These are phyloP conservation scores for Lipomyces chichibuensis DNA, from an alignment of 805 yeast genomes.

Conservation along the genomic window DNA sequence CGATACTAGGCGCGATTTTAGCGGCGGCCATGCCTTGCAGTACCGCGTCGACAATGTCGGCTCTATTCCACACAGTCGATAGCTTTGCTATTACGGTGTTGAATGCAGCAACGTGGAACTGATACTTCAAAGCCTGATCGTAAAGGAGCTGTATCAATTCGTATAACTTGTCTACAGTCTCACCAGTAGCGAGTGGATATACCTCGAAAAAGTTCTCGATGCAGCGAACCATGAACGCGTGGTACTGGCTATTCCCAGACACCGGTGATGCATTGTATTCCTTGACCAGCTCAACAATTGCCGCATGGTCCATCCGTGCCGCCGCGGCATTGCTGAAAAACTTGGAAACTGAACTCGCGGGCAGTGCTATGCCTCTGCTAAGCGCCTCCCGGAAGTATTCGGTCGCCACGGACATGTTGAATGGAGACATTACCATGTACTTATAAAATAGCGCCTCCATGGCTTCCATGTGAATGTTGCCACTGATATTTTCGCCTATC, in stretches of 20 bases:
- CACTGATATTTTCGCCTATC: not conserved
- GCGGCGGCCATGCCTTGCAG: conserved; percentile 19
- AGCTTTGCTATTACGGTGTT: conserved; percentile 14
- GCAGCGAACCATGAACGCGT: not conserved
- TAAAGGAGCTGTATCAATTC: conserved; percentile 1
- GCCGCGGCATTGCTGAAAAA: conserved; percentile 9
- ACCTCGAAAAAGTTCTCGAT: conserved; percentile 5
- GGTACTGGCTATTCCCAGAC: not conserved
- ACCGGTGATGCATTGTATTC: not conserved
- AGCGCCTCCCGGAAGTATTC: conserved; percentile 15
- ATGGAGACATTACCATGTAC: conserved; percentile 11
- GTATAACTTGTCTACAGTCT: not conserved
- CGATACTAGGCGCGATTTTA: conserved; percentile 15
- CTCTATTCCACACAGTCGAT: conserved; percentile 5
- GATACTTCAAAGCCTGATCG: not conserved
- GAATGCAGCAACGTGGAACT: conserved; percentile 3
- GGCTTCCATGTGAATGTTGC: not conserved
- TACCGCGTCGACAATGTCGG: conserved; percentile 9
- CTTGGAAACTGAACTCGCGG: conserved; percentile 6
- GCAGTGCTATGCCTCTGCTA: not conserved
- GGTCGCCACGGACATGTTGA: conserved; percentile 17
- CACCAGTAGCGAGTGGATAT: not conserved
- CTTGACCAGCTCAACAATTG: not conserved
- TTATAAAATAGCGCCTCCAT: not conserved
- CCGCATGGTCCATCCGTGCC: not conserved